Percentiles rank a stretch among this genome's conserved stretches.
Conservation (phyloP, 148 eudicot genomes). For the Cornus kousa region DNA sequence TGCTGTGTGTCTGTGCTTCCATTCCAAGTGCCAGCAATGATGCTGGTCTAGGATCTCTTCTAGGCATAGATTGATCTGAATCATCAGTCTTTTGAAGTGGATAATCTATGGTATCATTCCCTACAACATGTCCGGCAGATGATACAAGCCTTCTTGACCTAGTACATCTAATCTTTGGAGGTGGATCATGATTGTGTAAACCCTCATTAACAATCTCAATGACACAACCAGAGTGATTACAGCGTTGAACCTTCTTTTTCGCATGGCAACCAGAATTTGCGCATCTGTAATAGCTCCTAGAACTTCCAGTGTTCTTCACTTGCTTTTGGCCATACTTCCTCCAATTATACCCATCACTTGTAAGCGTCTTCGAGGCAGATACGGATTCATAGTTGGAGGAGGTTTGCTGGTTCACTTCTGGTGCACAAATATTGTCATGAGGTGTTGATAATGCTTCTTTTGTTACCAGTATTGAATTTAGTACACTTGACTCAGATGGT, state of each 20-base stretch:
- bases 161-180: conserved; percentile 37
- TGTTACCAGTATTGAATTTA: conserved; percentile 16
- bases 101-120: conserved; percentile 2
- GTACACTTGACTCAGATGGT: conserved; percentile 1
- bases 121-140: conserved; percentile 9
- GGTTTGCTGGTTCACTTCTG: conserved; percentile 19
- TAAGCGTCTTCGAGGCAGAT: conserved; percentile 34
- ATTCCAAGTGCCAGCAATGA: conserved; percentile 10
- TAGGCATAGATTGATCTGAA: conserved; percentile 25
- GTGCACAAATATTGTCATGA: conserved; percentile 5
- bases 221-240: conserved; percentile 42
- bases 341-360: conserved; percentile 67
- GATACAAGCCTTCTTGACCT: conserved; percentile 35
- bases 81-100: conserved; percentile 24
- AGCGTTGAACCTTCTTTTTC: conserved; percentile 75
- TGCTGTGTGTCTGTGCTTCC: conserved; percentile 10
- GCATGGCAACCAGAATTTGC: conserved; percentile 53
- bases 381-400: conserved; percentile 19
- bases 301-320: conserved; percentile 75
- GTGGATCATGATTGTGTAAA: conserved; percentile 77
- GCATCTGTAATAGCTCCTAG: conserved; percentile 79
- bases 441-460: background rate
- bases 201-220: conserved; percentile 58
- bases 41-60: conserved; percentile 23
- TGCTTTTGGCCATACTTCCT: conserved; percentile 93